Evolutionary conservation across 2,329 filamentous ascomycete genomes (phyloP).

Genomic region (Lithohypha guttulata): DNA sequence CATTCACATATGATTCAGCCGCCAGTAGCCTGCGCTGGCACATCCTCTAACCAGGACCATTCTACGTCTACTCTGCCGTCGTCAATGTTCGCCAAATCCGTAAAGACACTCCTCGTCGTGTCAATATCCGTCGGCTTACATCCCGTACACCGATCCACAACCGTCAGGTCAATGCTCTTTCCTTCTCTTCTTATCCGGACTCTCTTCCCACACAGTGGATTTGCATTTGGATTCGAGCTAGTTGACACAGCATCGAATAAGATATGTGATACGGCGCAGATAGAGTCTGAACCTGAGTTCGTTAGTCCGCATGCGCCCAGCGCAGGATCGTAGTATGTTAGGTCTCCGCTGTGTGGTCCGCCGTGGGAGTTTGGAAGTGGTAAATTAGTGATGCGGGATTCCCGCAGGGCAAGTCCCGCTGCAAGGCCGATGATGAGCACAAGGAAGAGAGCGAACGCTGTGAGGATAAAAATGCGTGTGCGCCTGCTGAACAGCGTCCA

Average conservation of each 20-base stretch:
- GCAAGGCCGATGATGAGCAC: constrained; percentile 18
- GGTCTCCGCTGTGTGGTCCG: constrained; percentile 48
- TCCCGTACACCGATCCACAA: constrained; percentile 56
- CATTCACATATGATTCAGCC: no score
- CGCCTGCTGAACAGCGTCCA: constrained; percentile 13
- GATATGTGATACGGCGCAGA: constrained; percentile 57
- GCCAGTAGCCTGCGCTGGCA: constrained; percentile 21
- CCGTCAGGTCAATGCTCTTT: constrained; percentile 48
- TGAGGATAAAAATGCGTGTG: constrained; percentile 14
- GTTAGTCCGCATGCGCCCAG: constrained; percentile 60
- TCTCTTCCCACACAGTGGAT: constrained; percentile 56
- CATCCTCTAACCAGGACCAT: constrained; percentile 41
- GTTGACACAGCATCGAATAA: constrained; percentile 51
- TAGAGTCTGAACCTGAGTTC: constrained; percentile 43
- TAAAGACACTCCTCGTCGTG: constrained; percentile 39
- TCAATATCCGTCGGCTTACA: constrained; percentile 41
- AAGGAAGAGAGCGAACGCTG: constrained; percentile 12
- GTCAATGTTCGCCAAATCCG: constrained; percentile 35
- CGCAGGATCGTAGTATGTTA: constrained; percentile 58
- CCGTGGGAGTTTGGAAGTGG: constrained; percentile 41
- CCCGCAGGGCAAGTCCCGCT: constrained; percentile 15
- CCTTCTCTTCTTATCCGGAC: constrained; percentile 50
- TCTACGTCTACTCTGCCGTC: constrained; percentile 38
- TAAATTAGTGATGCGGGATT: constrained; percentile 28
- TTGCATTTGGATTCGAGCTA: constrained; percentile 49